A percentile compares a stretch with the other conserved stretches of the same genome.
phyloP scores from a whole-genome alignment of 768 basidiomycete genomes.

The Russula foetens region DNA sequence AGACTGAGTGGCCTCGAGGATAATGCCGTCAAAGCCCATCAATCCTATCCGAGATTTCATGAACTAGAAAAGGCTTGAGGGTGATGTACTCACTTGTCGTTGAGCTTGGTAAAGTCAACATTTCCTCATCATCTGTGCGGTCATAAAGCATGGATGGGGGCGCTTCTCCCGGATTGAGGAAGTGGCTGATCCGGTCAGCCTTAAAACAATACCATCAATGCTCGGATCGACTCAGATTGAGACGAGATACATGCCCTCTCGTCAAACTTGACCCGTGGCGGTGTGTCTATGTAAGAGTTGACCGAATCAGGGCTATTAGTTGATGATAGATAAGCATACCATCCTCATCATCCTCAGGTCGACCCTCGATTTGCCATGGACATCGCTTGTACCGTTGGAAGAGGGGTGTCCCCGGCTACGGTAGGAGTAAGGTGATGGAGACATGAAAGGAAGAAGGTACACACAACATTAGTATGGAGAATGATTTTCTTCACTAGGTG shows the following conservation, averaged over 20 bases:
- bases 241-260: conserved; percentile 43
- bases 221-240: not conserved
- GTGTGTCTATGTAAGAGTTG: conserved; percentile 42
- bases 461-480: conserved; percentile 80
- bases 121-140: conserved; percentile 68
- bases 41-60: conserved; percentile 32
- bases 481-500: conserved; percentile 81
- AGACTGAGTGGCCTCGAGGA: conserved; percentile 69
- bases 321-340: conserved; percentile 33
- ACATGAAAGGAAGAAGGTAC: conserved; percentile 21
- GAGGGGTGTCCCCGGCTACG: conserved; percentile 75
- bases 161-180: conserved; percentile 63
- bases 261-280: conserved; percentile 63
- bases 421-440: not conserved
- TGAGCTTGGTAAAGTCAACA: conserved; percentile 56
- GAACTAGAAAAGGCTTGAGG: not conserved
- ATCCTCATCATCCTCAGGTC: conserved; percentile 77
- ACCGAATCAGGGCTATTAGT: conserved; percentile 3
- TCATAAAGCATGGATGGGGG: conserved; percentile 78
- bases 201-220: conserved; percentile 24
- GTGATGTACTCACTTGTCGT: conserved; percentile 49
- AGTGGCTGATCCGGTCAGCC: conserved; percentile 75
- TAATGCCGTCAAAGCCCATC: conserved; percentile 73
- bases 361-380: conserved; percentile 80
- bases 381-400: conserved; percentile 91